Percentiles rank a stretch among this genome's conserved stretches.
Conservation (phyloP, 73 alveolate species). For the Symbiodinium natans region DNA sequence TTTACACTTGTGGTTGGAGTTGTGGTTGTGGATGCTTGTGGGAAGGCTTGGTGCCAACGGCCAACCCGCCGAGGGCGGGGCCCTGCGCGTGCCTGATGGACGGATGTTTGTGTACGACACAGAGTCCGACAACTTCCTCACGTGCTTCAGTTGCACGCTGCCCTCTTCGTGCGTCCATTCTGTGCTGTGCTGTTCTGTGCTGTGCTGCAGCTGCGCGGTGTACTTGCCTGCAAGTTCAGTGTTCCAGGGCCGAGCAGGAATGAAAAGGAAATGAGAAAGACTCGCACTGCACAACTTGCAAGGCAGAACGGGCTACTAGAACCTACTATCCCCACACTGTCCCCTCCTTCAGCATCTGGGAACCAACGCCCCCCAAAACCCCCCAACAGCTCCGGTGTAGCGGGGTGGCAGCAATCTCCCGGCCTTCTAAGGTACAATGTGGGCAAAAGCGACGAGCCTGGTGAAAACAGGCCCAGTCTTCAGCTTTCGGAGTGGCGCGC, state of each 20-base stretch:
- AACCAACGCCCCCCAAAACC: too few species aligned
- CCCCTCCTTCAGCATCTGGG: too few species aligned
- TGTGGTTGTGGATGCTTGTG: too few species aligned
- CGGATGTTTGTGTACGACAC: conserved; percentile 55
- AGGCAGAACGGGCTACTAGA: too few species aligned
- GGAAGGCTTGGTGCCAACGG: conserved; percentile 14
- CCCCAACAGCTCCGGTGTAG: background rate
- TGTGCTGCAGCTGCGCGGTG: too few species aligned
- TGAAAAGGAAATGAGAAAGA: too few species aligned
- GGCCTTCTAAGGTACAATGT: background rate
- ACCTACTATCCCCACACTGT: too few species aligned
- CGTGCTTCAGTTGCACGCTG: background rate
- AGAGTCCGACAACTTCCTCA: conserved; percentile 60
- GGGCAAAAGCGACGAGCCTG: background rate
- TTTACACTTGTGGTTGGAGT: too few species aligned
- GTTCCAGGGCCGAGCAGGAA: too few species aligned
- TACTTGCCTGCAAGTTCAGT: too few species aligned
- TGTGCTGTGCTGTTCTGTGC: too few species aligned
- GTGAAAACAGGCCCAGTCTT: background rate
- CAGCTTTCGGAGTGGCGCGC: background rate
- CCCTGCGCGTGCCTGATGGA: conserved; percentile 6
- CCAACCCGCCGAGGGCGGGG: background rate
- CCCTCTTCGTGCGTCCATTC: background rate
- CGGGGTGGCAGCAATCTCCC: background rate
- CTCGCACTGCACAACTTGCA: too few species aligned